Base-by-base conservation (phyloP, 129 eudicot species). In the Calendula officinalis region DNA sequence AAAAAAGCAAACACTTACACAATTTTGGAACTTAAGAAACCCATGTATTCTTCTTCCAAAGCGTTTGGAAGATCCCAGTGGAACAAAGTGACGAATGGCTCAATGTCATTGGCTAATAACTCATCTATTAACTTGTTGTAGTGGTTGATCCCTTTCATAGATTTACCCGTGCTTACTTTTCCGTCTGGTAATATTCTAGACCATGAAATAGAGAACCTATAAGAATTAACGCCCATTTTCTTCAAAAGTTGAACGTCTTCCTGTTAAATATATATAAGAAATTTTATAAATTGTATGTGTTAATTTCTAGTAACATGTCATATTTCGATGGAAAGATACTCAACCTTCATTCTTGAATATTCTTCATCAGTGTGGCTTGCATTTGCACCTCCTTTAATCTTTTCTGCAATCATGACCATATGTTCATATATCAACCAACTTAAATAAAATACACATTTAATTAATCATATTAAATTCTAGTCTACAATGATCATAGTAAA, bases 181-280 rank as follows among this genome's bases (percentile, higher is more conserved):
- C 78, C 78, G 2, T 75, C 14, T 13, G 80, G 80, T 36, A 75
- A 36, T 49, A 75, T 62, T 75, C 80, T 75, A 16, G 80, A 5
- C 80, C 80, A 75, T 36, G 80, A 60, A 13, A 75, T 60, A 5
- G 80, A 75, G 13, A 75, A 49, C 15, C 75, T 43, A 56, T 60
- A 75, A 13, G 61, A 43, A n/a, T 75, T 46, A 49, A 75, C 10
- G 1, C 80, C 80, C 33, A 68, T 17, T 14, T 43, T 34, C 38
- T 68, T 62, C 33, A 69, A 33, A 27, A 68, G 5, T 14, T 61
- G 36, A 39, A 75, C 39, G 38, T 75, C 80, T 30, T 62, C 80
- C 80, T 73, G 60, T 38, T 15, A 55, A 16, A 22, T 22, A 49
- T 17, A 1, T 16, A 16, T 6, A 52, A 22, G 27, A 14, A 2